Evolutionary conservation across 2,329 filamentous ascomycete species (phyloP).

Genomic region (Verticillium zaregamsianum): DNA sequence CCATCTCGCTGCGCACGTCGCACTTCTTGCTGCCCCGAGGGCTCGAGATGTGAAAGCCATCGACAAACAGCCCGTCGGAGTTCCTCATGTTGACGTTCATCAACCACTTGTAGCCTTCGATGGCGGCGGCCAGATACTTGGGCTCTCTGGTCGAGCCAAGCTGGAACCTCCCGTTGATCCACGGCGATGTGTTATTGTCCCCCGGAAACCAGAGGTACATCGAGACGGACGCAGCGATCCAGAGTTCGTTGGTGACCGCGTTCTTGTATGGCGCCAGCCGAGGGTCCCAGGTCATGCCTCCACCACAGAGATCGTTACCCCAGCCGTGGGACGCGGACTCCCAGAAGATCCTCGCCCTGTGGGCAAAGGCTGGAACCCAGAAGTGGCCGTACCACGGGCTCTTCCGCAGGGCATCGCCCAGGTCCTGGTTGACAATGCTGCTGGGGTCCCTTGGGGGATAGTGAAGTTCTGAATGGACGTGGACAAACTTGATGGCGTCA

Average conservation of each 20-base stretch:
- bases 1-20: slow-evolving; percentile 78
- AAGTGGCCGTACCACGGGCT: slow-evolving; percentile 70
- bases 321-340: slow-evolving; percentile 74
- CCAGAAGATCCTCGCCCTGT: slow-evolving; percentile 82
- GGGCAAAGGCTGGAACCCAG: slow-evolving; percentile 73
- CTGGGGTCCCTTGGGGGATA: slow-evolving; percentile 34
- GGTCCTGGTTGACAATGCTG: slow-evolving; percentile 15
- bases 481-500: slow-evolving; percentile 72
- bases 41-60: slow-evolving; percentile 80
- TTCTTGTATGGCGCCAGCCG: slow-evolving; percentile 84
- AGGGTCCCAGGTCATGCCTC: slow-evolving; percentile 91
- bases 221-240: slow-evolving; percentile 73
- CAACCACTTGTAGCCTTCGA: slow-evolving; percentile 80
- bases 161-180: slow-evolving; percentile 28
- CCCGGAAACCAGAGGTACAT: slow-evolving; percentile 92
- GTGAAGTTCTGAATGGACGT: slow-evolving; percentile 62
- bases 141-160: slow-evolving; percentile 44
- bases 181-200: slow-evolving; percentile 70
- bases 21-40: slow-evolving; percentile 66
- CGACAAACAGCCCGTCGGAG: slow-evolving; percentile 67
- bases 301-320: slow-evolving; percentile 75
- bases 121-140: slow-evolving; percentile 66
- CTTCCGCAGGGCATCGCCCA: slow-evolving; percentile 29
- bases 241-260: slow-evolving; percentile 91
- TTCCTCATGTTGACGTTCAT: slow-evolving; percentile 78